Evolutionary conservation across 805 yeast genomes (phyloP).

Genomic region (Hanseniaspora singularis): DNA sequence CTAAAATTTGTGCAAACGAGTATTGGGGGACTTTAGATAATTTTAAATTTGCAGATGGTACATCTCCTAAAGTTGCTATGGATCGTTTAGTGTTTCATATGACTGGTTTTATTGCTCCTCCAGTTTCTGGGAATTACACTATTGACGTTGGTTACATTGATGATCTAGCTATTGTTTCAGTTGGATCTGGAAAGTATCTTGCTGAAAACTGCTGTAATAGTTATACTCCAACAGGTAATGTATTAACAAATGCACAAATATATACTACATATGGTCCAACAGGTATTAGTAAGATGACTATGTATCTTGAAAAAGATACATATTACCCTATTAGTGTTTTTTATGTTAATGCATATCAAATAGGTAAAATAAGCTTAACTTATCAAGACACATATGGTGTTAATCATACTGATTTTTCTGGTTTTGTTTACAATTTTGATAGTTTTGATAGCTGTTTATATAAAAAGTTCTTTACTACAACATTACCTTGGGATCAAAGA

Average conservation of each 20-base stretch:
- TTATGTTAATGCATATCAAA: conserved; percentile 20
- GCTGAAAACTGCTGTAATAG: background rate
- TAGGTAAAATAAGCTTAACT: conserved; percentile 17
- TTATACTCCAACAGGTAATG: background rate
- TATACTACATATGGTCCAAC: background rate
- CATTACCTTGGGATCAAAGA: no score
- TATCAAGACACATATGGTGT: conserved; percentile 21
- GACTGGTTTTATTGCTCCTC: conserved; percentile 4
- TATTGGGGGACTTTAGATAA: background rate
- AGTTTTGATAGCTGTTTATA: background rate
- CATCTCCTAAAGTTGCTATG: background rate
- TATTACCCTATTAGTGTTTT: conserved; percentile 26
- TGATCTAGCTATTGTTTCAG: conserved; percentile 4
- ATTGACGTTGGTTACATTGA: conserved; percentile 3
- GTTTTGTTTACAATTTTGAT: background rate
- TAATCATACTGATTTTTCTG: conserved; percentile 4
- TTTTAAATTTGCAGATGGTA: background rate
- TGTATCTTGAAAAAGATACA: conserved; percentile 21
- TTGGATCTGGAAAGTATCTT: conserved; percentile 4
- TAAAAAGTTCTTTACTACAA: no score
- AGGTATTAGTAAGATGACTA: conserved; percentile 8
- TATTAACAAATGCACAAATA: background rate
- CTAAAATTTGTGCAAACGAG: conserved; percentile 1
- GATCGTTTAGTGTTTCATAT: conserved; percentile 4
- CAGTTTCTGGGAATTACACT: background rate